These are phyloP conservation scores for Ascochyta viciae-villosae DNA, from an alignment of 2,329 filamentous ascomycete genomes.

Conservation along the genomic window DNA sequence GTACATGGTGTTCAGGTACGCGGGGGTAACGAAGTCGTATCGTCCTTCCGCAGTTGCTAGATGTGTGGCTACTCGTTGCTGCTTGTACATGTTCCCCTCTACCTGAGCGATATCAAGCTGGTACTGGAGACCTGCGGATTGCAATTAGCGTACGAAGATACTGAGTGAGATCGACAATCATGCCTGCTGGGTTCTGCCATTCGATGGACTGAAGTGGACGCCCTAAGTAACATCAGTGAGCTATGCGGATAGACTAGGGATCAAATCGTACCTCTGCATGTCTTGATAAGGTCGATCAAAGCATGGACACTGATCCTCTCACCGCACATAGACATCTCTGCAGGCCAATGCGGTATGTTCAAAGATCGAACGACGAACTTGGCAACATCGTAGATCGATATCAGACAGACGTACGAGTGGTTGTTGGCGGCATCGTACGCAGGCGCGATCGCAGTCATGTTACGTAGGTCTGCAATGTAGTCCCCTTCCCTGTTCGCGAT, in stretches of 20 bases:
- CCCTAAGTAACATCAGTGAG: constrained; percentile 30
- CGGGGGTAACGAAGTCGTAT: constrained; percentile 67
- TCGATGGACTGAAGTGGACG: constrained; percentile 44
- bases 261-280: constrained; percentile 36
- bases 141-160: background rate
- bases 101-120: constrained; percentile 53
- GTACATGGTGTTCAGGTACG: constrained; percentile 63
- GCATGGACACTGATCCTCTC: constrained; percentile 68
- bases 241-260: background rate
- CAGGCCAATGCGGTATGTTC: constrained; percentile 70
- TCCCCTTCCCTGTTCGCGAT: constrained; percentile 65
- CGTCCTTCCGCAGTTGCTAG: constrained; percentile 72
- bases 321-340: constrained; percentile 73
- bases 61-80: constrained; percentile 63
- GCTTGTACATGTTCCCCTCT: constrained; percentile 41
- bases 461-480: constrained; percentile 70
- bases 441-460: constrained; percentile 66
- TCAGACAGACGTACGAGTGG: constrained; percentile 64
- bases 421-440: constrained; percentile 59
- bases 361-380: constrained; percentile 74
- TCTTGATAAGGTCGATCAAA: constrained; percentile 61
- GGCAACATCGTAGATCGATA: constrained; percentile 72
- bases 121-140: constrained; percentile 51
- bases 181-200: constrained; percentile 56
- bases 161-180: background rate